These are phyloP conservation scores for Salisapilia sapeloensis DNA, from an alignment of 352 stramenopile species.

Conservation along the genomic window DNA sequence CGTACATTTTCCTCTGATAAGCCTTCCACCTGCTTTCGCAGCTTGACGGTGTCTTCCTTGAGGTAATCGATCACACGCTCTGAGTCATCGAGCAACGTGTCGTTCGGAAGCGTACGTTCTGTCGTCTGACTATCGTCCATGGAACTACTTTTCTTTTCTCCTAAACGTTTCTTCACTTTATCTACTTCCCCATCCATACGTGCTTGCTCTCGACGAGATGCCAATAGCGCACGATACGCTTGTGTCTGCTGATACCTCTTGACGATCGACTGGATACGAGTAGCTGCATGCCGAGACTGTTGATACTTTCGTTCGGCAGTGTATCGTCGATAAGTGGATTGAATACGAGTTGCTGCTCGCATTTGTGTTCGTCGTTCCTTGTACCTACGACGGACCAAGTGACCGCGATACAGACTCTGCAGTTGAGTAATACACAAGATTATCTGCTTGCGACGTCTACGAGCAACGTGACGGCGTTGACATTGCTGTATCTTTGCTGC, in stretches of 20 bases:
- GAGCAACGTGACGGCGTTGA: conserved; percentile 31
- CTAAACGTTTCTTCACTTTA: conserved; percentile 46
- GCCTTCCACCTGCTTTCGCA: conserved; percentile 40
- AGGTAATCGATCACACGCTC: conserved; percentile 76
- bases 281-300: conserved; percentile 41
- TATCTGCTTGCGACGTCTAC: conserved; percentile 25
- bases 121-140: conserved; percentile 23
- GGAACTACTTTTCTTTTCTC: conserved; percentile 59
- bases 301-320: conserved; percentile 24
- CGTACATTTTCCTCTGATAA: conserved; percentile 63
- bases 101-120: conserved; percentile 19
- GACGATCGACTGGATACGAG: conserved; percentile 41
- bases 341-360: conserved; percentile 38
- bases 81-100: conserved; percentile 63
- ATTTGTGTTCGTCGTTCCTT: no score
- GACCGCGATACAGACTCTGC: conserved; percentile 59
- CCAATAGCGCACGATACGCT: conserved; percentile 45
- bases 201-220: conserved; percentile 42
- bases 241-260: conserved; percentile 70
- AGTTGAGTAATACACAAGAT: conserved; percentile 30
- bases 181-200: conserved; percentile 67
- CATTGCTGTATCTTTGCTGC: conserved; percentile 43
- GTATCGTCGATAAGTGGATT: conserved; percentile 32
- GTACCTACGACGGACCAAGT: no score
- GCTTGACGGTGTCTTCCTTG: conserved; percentile 62